These are phyloP conservation scores for Salix dunnii DNA, from an alignment of 345 rosid species.

Conservation along the genomic window DNA sequence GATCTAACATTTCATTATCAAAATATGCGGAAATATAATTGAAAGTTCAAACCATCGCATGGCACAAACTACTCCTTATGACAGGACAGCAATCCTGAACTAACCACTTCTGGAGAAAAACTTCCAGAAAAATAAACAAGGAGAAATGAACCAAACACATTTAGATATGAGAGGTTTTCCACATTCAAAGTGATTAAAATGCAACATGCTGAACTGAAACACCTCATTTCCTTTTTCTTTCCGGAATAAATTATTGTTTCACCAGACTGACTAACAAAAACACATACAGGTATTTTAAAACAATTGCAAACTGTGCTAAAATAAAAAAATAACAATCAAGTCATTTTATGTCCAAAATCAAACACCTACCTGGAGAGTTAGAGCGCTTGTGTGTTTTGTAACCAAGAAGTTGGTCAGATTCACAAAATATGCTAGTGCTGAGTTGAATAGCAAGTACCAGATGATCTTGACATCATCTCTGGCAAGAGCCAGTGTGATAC, in stretches of 20 bases:
- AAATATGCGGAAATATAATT: background rate
- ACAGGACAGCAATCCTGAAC: background rate
- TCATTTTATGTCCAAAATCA: slow-evolving; percentile 4
- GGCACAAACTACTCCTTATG: background rate
- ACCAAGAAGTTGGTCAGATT: slow-evolving; percentile 98
- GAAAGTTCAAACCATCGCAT: background rate
- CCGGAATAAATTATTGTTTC: background rate
- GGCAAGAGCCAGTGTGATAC: slow-evolving; percentile 92
- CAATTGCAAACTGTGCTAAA: background rate
- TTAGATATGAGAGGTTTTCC: background rate
- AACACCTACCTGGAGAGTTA: slow-evolving; percentile 81
- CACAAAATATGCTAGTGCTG: slow-evolving; percentile 88
- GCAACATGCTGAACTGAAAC: background rate
- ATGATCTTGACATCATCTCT: slow-evolving; percentile 81
- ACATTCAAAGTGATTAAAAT: background rate
- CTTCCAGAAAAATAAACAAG: background rate
- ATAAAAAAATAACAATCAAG: background rate
- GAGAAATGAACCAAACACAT: background rate
- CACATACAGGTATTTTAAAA: background rate
- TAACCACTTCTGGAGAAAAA: background rate
- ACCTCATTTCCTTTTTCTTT: background rate
- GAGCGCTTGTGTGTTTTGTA: slow-evolving; percentile 97
- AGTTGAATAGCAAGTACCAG: slow-evolving; percentile 94
- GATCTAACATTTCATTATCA: background rate
- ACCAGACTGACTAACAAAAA: background rate